A percentile compares a stretch with the other conserved stretches of the same genome.
Evolutionary conservation across 805 yeast genomes (phyloP).

Genomic region (Cyberlindnera nakhonratchasimensis): DNA sequence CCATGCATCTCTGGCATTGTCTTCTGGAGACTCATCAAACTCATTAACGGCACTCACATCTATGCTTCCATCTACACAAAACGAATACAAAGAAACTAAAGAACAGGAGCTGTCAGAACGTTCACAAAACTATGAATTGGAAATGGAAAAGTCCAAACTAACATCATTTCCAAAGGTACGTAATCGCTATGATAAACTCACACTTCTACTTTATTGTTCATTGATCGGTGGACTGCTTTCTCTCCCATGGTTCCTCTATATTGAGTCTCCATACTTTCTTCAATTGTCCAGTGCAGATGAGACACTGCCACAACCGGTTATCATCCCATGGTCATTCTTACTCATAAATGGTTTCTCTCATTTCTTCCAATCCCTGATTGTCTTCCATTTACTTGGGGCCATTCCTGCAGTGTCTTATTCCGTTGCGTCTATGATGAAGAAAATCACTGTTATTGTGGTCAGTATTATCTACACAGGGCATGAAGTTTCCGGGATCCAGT

Average conservation of each 20-base stretch:
- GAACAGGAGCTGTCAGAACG: constrained; percentile 11
- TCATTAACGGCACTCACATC: constrained; percentile 4
- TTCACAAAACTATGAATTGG: constrained; percentile 14
- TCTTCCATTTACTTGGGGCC: constrained; percentile 76
- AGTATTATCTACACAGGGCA: constrained; percentile 67
- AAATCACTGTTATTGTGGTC: constrained; percentile 77
- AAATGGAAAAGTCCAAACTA: constrained; percentile 14
- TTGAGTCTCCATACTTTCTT: constrained; percentile 47
- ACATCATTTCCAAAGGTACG: constrained; percentile 20
- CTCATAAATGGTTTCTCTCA: constrained; percentile 71
- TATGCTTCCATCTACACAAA: constrained; percentile 5
- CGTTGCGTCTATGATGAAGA: constrained; percentile 81
- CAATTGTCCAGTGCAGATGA: constrained; percentile 14
- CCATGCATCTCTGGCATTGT: constrained; percentile 26
- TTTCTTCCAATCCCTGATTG: constrained; percentile 74
- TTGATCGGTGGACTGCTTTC: constrained; percentile 67
- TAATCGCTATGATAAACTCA: constrained; percentile 70
- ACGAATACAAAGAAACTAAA: constrained; percentile 10
- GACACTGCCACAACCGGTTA: constrained; percentile 27
- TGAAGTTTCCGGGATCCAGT: constrained; percentile 41
- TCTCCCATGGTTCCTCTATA: constrained; percentile 64
- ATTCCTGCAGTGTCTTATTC: constrained; percentile 84
- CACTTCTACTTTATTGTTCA: constrained; percentile 78
- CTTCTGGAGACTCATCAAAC: constrained; percentile 1
- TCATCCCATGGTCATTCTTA: constrained; percentile 47